phyloP scores from a whole-genome alignment of 83 land plant species.

The Picea engelmannii region DNA sequence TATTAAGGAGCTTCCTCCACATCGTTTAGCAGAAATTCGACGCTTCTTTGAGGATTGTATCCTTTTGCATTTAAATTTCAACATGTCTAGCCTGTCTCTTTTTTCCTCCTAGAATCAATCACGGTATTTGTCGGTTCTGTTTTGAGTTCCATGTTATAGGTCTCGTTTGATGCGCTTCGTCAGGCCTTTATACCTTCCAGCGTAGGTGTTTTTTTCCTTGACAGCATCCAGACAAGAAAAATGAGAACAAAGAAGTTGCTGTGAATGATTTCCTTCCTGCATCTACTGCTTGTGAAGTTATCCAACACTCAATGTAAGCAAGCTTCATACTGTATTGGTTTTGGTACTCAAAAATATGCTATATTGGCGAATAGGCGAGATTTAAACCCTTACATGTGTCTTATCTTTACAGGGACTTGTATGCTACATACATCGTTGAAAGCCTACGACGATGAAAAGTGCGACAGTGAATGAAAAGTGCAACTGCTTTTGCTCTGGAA shows the following conservation, averaged over 20 bases:
- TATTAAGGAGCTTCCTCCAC: conserved; percentile 80
- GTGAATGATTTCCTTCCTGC: conserved; percentile 64
- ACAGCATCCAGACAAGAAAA: conserved; percentile 57
- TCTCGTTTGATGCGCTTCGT: background rate
- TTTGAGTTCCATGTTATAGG: background rate
- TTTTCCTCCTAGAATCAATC: background rate
- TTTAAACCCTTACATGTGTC: background rate
- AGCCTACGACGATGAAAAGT: conserved; percentile 34
- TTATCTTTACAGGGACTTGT: conserved; percentile 47
- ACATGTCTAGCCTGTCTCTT: background rate
- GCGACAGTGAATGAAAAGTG: too few species aligned
- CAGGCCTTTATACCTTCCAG: too few species aligned
- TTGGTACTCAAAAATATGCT: background rate
- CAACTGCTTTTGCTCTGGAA: too few species aligned
- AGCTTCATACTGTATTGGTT: background rate
- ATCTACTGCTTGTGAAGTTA: conserved; percentile 41
- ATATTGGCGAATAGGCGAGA: background rate
- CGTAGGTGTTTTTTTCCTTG: background rate
- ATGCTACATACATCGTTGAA: conserved; percentile 59
- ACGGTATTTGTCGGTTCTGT: background rate
- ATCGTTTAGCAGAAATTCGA: conserved; percentile 71
- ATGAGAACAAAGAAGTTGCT: conserved; percentile 67
- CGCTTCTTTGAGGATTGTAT: conserved; percentile 86
- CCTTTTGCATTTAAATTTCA: conserved; percentile 18
- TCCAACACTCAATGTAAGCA: conserved; percentile 55